Evolutionary conservation across 2,329 filamentous ascomycete species (phyloP).

Genomic region (Knufia petricola): DNA sequence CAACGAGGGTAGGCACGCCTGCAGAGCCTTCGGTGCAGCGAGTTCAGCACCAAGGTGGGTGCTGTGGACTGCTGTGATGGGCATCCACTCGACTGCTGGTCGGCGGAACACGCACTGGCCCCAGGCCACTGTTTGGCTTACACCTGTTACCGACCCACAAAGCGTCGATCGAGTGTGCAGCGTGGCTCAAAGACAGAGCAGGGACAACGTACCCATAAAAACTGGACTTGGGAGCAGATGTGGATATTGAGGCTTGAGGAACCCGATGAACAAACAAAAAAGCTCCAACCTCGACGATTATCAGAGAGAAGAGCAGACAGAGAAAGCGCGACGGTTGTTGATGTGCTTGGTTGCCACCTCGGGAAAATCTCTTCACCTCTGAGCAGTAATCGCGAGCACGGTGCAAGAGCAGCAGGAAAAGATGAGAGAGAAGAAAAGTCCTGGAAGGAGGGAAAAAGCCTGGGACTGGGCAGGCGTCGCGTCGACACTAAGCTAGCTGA

Average conservation of each 20-base stretch:
- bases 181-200: constrained; percentile 8
- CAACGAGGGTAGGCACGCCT: constrained; percentile 7
- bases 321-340: background rate
- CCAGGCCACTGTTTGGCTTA: constrained; percentile 2
- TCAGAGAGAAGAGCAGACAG: background rate
- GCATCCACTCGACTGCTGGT: constrained; percentile 7
- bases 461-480: background rate
- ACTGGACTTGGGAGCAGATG: constrained; percentile 4
- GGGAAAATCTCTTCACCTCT: constrained; percentile 3
- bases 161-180: constrained; percentile 11
- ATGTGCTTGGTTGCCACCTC: background rate
- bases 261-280: background rate
- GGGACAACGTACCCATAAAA: constrained; percentile 11
- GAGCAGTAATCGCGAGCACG: background rate
- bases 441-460: constrained; percentile 4
- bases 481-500: no score
- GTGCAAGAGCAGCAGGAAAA: background rate
- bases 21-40: constrained; percentile 5
- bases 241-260: constrained; percentile 9
- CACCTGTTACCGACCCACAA: constrained; percentile 6
- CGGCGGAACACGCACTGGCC: constrained; percentile 6
- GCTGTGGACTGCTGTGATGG: background rate
- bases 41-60: constrained; percentile 7
- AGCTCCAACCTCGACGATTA: background rate
- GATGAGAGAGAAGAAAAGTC: background rate